phyloP scores from a whole-genome alignment of 208 protist species.

The Trypanosoma cruzi region DNA sequence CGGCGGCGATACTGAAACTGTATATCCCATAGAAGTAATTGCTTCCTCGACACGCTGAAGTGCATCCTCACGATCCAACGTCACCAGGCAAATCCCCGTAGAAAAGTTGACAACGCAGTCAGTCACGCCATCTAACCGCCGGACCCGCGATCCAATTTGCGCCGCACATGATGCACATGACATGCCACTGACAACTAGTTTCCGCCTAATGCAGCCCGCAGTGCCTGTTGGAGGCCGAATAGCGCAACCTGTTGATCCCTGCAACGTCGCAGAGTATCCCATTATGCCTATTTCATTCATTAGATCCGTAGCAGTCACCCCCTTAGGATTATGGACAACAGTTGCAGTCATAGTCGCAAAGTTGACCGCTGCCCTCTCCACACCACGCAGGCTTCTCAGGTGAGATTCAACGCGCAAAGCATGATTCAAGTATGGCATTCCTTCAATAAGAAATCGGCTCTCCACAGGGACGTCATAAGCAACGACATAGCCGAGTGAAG shows the following conservation, averaged over 20 bases:
- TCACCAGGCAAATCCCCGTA: constrained; percentile 5
- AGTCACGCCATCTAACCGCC: constrained; percentile 18
- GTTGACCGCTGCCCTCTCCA: constrained; percentile 63
- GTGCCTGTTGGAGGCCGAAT: not conserved
- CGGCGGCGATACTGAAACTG: not conserved
- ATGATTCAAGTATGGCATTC: constrained; percentile 94
- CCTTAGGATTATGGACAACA: constrained; percentile 45
- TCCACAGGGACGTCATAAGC: not conserved
- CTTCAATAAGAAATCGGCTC: constrained; percentile 41
- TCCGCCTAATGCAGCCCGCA: not conserved
- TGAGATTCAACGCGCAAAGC: constrained; percentile 83
- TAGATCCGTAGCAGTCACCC: constrained; percentile 22
- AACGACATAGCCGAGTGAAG: not conserved
- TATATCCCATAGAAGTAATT: constrained; percentile 24
- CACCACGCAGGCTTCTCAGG: constrained; percentile 42
- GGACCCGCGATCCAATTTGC: constrained; percentile 39
- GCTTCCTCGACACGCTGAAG: constrained; percentile 7
- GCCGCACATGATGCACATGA: constrained; percentile 63
- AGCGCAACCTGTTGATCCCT: too few species aligned
- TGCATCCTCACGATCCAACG: not conserved
- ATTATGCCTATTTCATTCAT: constrained; percentile 47
- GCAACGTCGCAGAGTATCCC: constrained; percentile 34
- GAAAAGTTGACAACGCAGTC: constrained; percentile 19
- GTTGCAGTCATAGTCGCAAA: constrained; percentile 65
- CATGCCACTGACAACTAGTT: constrained; percentile 32